Percentiles rank a stretch among this genome's conserved stretches.
phyloP scores from a whole-genome alignment of 768 basidiomycete species.

The Chiua virens region DNA sequence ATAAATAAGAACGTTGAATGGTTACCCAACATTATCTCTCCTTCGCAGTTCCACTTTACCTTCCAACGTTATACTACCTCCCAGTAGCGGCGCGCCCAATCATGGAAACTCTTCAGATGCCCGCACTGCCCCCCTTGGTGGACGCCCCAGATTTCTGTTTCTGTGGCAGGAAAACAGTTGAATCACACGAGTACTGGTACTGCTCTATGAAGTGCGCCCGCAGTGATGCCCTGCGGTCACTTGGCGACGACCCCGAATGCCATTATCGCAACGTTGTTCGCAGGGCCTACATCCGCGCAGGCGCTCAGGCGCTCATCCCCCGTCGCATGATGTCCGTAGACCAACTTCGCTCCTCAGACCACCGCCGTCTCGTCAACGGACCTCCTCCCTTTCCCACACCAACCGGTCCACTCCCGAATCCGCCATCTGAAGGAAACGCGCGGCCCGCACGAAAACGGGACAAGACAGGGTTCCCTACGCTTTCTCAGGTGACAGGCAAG shows the following conservation, averaged over 20 bases:
- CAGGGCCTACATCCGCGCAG: conserved; percentile 11
- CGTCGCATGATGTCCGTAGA: conserved; percentile 12
- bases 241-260: conserved; percentile 14
- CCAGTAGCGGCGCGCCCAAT: too few species aligned
- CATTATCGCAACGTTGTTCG: conserved; percentile 28
- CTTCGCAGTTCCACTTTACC: neutral
- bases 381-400: neutral
- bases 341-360: conserved; percentile 1
- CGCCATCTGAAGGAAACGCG: neutral
- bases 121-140: conserved; percentile 4
- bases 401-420: neutral
- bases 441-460: neutral
- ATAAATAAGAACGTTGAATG: conserved; percentile 12
- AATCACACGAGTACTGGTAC: conserved; percentile 29
- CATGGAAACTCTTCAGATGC: conserved; percentile 1
- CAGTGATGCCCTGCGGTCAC: conserved; percentile 26
- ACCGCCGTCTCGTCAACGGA: neutral
- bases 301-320: neutral
- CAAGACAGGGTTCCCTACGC: conserved; percentile 11
- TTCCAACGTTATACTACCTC: too few species aligned
- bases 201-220: conserved; percentile 30
- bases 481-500: conserved; percentile 18
- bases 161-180: conserved; percentile 24
- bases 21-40: neutral
- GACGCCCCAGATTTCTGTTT: conserved; percentile 21